Percentiles rank a stretch among this genome's conserved stretches.
phyloP scores from a whole-genome alignment of 768 basidiomycete species.

The Rhodosporidiobolus odoratus region DNA sequence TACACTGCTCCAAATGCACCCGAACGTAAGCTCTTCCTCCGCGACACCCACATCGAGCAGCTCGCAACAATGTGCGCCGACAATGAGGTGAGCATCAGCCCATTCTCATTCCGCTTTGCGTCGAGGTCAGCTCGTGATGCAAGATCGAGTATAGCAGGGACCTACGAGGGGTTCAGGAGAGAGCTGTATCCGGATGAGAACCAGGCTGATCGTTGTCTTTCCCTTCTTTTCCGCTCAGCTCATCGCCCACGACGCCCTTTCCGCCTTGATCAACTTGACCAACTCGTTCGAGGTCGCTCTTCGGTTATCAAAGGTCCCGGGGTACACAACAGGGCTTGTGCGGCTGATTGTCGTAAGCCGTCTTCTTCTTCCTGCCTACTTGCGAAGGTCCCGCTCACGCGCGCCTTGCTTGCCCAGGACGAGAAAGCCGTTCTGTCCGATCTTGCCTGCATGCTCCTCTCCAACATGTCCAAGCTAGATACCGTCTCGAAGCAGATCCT shows the following conservation, averaged over 20 bases:
- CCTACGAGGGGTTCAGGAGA: too few relatives aligned
- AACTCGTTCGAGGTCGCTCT: constrained; percentile 66
- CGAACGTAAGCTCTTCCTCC: constrained; percentile 50
- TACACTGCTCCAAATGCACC: constrained; percentile 56
- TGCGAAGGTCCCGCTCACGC: background rate
- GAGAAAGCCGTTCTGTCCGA: constrained; percentile 86
- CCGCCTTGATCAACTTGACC: constrained; percentile 86
- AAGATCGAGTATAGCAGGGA: too few relatives aligned
- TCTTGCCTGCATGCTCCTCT: constrained; percentile 92
- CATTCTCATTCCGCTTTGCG: too few relatives aligned
- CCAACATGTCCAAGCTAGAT: constrained; percentile 79
- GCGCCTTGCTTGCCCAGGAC: constrained; percentile 55
- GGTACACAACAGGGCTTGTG: constrained; percentile 72
- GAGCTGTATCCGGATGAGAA: too few relatives aligned
- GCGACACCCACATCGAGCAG: constrained; percentile 67
- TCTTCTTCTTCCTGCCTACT: background rate
- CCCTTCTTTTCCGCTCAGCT: constrained; percentile 39
- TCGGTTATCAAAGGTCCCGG: constrained; percentile 59
- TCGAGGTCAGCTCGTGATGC: too few relatives aligned
- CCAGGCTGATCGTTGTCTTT: background rate
- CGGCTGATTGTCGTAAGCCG: constrained; percentile 79
- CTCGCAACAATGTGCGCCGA: constrained; percentile 82
- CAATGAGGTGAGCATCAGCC: constrained; percentile 38
- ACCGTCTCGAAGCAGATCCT: constrained; percentile 62
- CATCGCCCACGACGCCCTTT: constrained; percentile 89